Conservation (phyloP, 2,329 filamentous ascomycete genomes). For the Beauveria bassiana region DNA sequence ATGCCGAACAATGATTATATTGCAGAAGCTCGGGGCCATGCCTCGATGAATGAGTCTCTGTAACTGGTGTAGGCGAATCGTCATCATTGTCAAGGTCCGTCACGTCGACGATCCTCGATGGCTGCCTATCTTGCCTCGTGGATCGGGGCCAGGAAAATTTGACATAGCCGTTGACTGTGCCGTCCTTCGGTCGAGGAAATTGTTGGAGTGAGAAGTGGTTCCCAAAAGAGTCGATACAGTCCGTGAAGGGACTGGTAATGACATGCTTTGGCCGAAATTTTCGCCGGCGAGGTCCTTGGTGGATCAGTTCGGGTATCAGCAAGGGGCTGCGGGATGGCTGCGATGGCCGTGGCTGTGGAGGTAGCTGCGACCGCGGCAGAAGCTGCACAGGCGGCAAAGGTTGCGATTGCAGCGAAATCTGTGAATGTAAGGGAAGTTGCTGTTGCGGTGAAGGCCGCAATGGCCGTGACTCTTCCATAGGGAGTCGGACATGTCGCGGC, state of each 20-base stretch:
- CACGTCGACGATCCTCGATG: not conserved
- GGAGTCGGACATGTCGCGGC: not conserved
- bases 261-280: constrained; percentile 5
- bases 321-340: not conserved
- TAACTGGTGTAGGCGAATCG: not conserved
- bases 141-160: constrained; percentile 29
- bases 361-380: not conserved
- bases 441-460: not conserved
- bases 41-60: not conserved
- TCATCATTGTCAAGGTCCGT: not conserved
- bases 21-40: not conserved
- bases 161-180: constrained; percentile 30
- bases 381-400: not conserved
- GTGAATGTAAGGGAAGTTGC: not conserved
- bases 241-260: constrained; percentile 26
- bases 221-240: constrained; percentile 23
- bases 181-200: constrained; percentile 24
- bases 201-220: constrained; percentile 15
- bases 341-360: not conserved
- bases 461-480: not conserved
- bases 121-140: constrained; percentile 4
- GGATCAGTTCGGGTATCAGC: not conserved
- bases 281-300: constrained; percentile 11
- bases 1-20: not conserved
- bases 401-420: not conserved